Base-by-base conservation (phyloP, 1,284 basidiomycete genomes). In the Irpex sp. region DNA sequence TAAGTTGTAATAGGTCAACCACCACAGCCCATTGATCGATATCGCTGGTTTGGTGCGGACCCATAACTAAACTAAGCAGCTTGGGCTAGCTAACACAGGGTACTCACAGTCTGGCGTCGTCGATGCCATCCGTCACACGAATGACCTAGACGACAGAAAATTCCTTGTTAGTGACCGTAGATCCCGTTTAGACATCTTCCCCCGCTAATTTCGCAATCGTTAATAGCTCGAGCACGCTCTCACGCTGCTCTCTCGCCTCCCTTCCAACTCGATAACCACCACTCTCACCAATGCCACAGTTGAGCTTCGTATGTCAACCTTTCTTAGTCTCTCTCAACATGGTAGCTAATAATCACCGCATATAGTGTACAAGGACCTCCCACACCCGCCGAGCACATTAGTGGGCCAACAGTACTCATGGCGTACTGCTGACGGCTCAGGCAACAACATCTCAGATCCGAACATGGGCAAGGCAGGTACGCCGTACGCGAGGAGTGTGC, bases 401-500 rank as follows among this genome's bases (percentile, higher is more conserved):
- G 75, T 93, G 43, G 87, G 90, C 7, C 76, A 81, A 33, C 67
- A 83, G 57, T 88, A 84, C 66, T 79, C 84, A 1, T 92, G 83
- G 78, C 84, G 92, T 31, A 73, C 80, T 0, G 86, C 89, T 13
- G 90, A 93, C 72, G 92, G 92, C 5, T 84, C 85, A 2, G 76
- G 78, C 71, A 94, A 95, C 75, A 94, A 93, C 68, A 78, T 88
- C 53, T 77, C 80, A 60, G 71, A 79, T 36, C 93, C 93, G 0
- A 78, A 87, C 61, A 74, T 94, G 75, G 93, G 93, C 39, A 88
- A 86, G 76, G 89, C 92, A 1, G 83, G 84, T 11, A 85, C 80
- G 3, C 86, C 91, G 0, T 94, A 94, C 72, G 81, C 90, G 15
- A 85, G 91, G 47, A 92, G 87, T 61, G 93, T 94, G n/a, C 89